Evolutionary conservation across 176 grass and related monocot species (phyloP).

Genomic region (Thalia dealbata): DNA sequence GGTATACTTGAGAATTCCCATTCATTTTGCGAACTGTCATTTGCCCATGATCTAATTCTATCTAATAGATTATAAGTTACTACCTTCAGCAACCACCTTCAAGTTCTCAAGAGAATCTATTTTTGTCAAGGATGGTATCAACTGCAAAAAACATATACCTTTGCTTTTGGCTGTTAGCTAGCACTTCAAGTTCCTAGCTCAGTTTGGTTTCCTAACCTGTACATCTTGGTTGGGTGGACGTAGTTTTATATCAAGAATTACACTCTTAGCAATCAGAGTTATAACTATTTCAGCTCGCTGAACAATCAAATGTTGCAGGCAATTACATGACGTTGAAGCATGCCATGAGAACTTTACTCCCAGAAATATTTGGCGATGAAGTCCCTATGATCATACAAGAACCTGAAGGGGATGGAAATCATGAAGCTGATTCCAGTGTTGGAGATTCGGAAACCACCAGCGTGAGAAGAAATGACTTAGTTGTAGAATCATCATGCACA

Average conservation of each 20-base stretch:
- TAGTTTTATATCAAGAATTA: not conserved
- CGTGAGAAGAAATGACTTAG: constrained; percentile 1
- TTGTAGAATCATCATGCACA: not conserved
- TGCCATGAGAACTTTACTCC: constrained; percentile 50
- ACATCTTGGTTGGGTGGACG: not conserved
- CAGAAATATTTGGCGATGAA: constrained; percentile 47
- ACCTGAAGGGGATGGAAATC: constrained; percentile 5
- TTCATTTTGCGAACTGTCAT: not conserved
- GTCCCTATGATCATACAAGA: not conserved
- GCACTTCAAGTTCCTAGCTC: not conserved
- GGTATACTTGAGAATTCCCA: constrained; percentile 22
- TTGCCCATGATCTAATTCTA: not conserved
- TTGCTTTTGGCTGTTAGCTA: not conserved
- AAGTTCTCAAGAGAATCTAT: not conserved
- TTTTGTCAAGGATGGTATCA: not conserved
- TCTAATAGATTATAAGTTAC: not conserved
- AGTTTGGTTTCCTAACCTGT: not conserved
- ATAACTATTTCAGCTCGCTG: not conserved
- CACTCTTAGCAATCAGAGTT: not conserved
- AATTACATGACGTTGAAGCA: constrained; percentile 53
- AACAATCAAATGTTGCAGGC: constrained; percentile 11
- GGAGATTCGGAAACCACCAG: constrained; percentile 17
- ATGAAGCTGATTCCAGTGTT: constrained; percentile 10
- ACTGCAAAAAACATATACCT: not conserved
- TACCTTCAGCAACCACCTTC: not conserved